Percentiles rank a stretch among this genome's conserved stretches.
These are phyloP conservation scores for Sporobolomyces pararoseus DNA, from an alignment of 768 basidiomycete genomes.

Conservation along the genomic window DNA sequence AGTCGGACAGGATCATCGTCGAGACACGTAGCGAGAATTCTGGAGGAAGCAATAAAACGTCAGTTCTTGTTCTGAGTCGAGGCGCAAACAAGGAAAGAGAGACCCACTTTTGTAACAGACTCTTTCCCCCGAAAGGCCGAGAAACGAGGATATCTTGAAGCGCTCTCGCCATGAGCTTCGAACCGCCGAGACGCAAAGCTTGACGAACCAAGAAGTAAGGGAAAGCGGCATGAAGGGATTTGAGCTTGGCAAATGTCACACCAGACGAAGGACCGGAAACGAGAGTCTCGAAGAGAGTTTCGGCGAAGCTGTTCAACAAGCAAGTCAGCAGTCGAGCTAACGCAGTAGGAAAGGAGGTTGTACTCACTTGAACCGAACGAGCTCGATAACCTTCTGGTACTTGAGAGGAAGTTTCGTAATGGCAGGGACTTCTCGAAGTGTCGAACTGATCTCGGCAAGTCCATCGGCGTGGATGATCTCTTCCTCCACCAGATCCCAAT, in stretches of 20 bases:
- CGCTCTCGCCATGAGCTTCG: constrained; percentile 21
- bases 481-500: constrained; percentile 18
- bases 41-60: not conserved
- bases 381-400: constrained; percentile 28
- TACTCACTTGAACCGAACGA: constrained; percentile 17
- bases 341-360: no score
- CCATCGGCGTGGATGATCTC: constrained; percentile 37
- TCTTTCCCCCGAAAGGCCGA: constrained; percentile 19
- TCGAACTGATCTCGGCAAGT: constrained; percentile 24
- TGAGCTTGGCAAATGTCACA: constrained; percentile 24
- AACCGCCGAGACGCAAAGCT: constrained; percentile 16
- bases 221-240: constrained; percentile 25
- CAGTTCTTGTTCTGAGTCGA: no score
- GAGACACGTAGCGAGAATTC: constrained; percentile 32
- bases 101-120: constrained; percentile 31
- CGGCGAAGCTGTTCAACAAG: constrained; percentile 21
- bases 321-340: not conserved
- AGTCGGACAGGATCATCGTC: constrained; percentile 31
- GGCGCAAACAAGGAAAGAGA: not conserved
- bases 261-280: constrained; percentile 4
- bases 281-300: constrained; percentile 25
- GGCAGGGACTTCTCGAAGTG: not conserved
- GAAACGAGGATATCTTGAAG: constrained; percentile 35
- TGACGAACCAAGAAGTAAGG: constrained; percentile 35
- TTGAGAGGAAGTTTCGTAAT: constrained; percentile 28